Base-by-base conservation (phyloP, 371 early-diverging fungal genomes). In the Rhizopus sp. region DNA sequence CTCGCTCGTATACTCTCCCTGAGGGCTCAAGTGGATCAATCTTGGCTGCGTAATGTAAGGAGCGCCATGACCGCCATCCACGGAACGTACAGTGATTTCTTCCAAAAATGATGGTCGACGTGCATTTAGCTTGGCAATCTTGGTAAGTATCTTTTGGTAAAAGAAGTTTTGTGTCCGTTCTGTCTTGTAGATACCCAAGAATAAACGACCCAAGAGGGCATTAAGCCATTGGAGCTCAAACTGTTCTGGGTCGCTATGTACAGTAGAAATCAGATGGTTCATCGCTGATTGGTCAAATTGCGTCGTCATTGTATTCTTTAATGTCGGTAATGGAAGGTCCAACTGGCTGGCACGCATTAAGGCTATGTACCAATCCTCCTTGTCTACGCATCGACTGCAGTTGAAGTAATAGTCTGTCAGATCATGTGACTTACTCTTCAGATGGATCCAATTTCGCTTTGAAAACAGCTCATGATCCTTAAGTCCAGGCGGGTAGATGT, bases 351-450 rank as follows among this genome's bases (percentile, higher is more conserved):
- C 82, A 15, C 73, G 70, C 13, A 75, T 60, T 6, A 88, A 60
- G 34, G 81, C 80, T 35, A 85, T 62, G 60, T 87, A 92, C 96
- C 96, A 96, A 64, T 92, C 93, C 66, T 96, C 96, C 75, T 96
- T 96, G 60, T 93, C 92, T 4, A 80, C 75, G 1, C 86, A 71
- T 1, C 73, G 67, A 30, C 77, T 77, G 40, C 81, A 79, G 45
- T 74, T 75, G 33, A 88, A 44, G 61, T 78, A 88, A 53, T 83
- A 87, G 16, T 59, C 62, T 15, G 52, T 31, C 30, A 62, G 47
- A 15, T 59, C 35, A 9, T 63, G 42, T 4, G 37, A 2, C 51
- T 67, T 57, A 54, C 59, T 59, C 35, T 60, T 60, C 15, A 86
- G 56, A 32, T 75, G 77, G 46, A 89, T 83, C 9, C 77, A 72